These are phyloP conservation scores for Skeletonema potamos DNA, from an alignment of 108 stramenopile genomes.

Conservation along the genomic window DNA sequence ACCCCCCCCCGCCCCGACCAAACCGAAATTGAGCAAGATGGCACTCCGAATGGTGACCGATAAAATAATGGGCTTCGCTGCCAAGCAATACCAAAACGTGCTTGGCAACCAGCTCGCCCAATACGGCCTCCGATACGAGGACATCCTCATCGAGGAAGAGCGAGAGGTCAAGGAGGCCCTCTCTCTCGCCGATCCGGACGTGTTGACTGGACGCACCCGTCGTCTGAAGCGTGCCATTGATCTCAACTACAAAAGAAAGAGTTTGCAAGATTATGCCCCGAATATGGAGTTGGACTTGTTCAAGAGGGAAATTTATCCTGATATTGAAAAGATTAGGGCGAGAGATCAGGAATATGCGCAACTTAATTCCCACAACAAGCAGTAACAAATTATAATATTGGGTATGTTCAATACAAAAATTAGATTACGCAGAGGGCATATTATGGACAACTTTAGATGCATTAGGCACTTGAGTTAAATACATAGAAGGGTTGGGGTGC, in stretches of 20 bases:
- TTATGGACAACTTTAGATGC: not conserved
- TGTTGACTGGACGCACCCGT: constrained; percentile 81
- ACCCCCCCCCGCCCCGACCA: too few relatives aligned
- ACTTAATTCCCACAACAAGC: constrained; percentile 77
- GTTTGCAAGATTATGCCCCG: constrained; percentile 79
- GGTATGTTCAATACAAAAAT: not conserved
- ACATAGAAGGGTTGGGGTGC: too few relatives aligned
- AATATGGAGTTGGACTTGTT: constrained; percentile 68
- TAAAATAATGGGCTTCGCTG: constrained; percentile 58
- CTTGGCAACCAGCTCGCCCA: constrained; percentile 66
- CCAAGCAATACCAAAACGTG: constrained; percentile 59
- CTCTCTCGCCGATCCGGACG: constrained; percentile 76
- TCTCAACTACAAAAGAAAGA: constrained; percentile 85
- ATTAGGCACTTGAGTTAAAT: not conserved
- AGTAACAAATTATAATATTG: constrained; percentile 9
- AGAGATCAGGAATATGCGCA: constrained; percentile 82
- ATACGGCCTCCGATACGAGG: constrained; percentile 85
- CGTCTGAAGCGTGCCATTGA: constrained; percentile 89
- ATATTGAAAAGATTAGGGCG: constrained; percentile 76
- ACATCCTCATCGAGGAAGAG: constrained; percentile 76
- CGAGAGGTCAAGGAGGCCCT: constrained; percentile 82
- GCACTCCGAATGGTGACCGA: constrained; percentile 68
- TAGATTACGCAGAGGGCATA: not conserved
- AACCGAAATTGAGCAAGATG: too few relatives aligned
- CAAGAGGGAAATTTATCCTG: constrained; percentile 73